Evolutionary conservation across 2,329 filamentous ascomycete species (phyloP).

Genomic region (Trichoderma arundinaceum): DNA sequence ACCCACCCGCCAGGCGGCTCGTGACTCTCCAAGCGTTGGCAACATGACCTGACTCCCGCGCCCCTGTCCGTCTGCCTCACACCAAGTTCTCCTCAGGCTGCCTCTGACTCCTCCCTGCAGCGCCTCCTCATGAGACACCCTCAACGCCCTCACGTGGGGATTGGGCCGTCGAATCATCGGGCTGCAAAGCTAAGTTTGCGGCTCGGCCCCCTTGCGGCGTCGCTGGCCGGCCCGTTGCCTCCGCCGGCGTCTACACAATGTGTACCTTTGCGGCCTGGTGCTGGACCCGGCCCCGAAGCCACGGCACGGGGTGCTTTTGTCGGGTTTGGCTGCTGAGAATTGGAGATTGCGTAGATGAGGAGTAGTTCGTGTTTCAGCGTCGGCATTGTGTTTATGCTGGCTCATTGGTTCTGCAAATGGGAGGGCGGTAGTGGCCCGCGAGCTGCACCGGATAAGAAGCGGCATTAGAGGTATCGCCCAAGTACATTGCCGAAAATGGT

Average conservation of each 20-base stretch:
- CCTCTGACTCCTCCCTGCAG: constrained; percentile 23
- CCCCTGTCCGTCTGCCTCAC: constrained; percentile 18
- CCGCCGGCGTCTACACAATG: constrained; percentile 20
- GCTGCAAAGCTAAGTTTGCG: constrained; percentile 13
- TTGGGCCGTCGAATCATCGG: constrained; percentile 12
- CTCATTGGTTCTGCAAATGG: neutral
- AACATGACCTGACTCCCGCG: constrained; percentile 24
- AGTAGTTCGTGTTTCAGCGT: neutral
- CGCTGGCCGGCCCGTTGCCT: constrained; percentile 23
- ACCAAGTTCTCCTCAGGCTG: constrained; percentile 2
- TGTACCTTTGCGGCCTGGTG: neutral
- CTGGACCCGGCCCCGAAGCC: constrained; percentile 9
- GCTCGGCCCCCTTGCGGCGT: constrained; percentile 30
- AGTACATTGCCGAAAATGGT: constrained; percentile 19
- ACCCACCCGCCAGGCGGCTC: constrained; percentile 18
- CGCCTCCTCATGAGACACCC: constrained; percentile 28
- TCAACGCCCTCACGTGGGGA: constrained; percentile 21
- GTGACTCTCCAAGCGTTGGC: constrained; percentile 18
- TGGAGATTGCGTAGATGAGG: neutral
- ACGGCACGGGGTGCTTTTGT: neutral
- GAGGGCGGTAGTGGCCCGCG: neutral
- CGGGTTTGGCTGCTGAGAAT: neutral
- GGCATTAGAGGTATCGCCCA: neutral
- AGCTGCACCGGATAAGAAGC: neutral
- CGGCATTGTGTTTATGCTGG: neutral